phyloP scores from a whole-genome alignment of 345 rosid genomes.

The Citrus glauca region DNA sequence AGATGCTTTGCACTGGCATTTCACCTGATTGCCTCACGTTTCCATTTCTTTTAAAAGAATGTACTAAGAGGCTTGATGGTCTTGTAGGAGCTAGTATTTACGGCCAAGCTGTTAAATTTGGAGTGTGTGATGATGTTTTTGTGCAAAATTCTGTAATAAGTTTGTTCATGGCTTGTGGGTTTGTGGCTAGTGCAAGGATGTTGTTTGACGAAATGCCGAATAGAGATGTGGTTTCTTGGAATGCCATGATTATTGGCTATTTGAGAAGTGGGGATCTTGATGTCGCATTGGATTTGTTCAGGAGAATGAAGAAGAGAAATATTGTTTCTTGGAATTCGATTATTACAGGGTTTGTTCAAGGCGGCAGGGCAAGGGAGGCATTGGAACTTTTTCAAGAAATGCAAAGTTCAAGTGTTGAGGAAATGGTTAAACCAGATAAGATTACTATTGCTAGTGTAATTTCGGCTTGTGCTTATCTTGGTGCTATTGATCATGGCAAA shows the following conservation, averaged over 20 bases:
- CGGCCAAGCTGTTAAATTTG: constrained; percentile 40
- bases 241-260: constrained; percentile 45
- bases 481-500: constrained; percentile 49
- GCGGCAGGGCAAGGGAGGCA: constrained; percentile 47
- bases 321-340: constrained; percentile 55
- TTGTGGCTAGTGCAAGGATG: constrained; percentile 26
- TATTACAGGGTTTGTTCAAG: constrained; percentile 55
- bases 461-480: constrained; percentile 63
- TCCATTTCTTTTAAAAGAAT: constrained; percentile 61
- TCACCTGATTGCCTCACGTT: constrained; percentile 48
- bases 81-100: constrained; percentile 33
- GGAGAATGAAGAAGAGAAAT: constrained; percentile 36
- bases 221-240: constrained; percentile 57
- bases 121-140: constrained; percentile 34
- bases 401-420: constrained; percentile 24
- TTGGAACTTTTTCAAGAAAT: constrained; percentile 48
- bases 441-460: constrained; percentile 49
- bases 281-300: constrained; percentile 34
- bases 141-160: constrained; percentile 44
- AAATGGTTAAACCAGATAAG: constrained; percentile 41
- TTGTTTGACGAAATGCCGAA: constrained; percentile 54
- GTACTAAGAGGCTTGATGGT: constrained; percentile 26
- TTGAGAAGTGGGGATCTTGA: constrained; percentile 50
- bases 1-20: constrained; percentile 38
- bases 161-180: constrained; percentile 31